A percentile compares a stretch with the other conserved stretches of the same genome.
Conservation (phyloP, 108 stramenopile species). For the Phaeodactylum tricornutum region DNA sequence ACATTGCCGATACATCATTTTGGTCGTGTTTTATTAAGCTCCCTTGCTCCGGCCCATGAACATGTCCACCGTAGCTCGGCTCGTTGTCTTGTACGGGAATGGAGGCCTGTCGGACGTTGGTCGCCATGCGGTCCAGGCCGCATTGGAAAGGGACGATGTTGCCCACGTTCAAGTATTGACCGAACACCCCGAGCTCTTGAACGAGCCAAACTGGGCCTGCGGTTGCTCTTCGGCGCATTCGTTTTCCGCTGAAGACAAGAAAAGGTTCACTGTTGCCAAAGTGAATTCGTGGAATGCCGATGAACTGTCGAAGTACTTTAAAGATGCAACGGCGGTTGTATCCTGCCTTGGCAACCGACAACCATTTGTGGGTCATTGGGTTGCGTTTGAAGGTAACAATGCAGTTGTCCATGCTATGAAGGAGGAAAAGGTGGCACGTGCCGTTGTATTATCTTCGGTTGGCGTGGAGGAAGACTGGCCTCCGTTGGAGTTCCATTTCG, state of each 20-base stretch:
- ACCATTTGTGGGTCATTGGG: constrained; percentile 16
- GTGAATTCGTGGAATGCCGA: constrained; percentile 3
- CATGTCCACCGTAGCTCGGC: neutral
- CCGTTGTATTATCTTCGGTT: constrained; percentile 42
- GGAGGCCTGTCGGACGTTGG: constrained; percentile 32
- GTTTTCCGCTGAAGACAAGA: neutral
- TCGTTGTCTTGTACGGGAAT: neutral
- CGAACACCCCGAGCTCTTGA: constrained; percentile 33
- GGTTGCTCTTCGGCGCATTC: constrained; percentile 32
- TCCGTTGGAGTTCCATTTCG: constrained; percentile 25
- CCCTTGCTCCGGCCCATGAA: too few relatives aligned
- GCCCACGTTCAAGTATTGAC: constrained; percentile 41
- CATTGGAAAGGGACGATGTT: constrained; percentile 28
- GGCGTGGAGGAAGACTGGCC: constrained; percentile 46
- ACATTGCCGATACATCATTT: too few relatives aligned
- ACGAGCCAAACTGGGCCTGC: constrained; percentile 60
- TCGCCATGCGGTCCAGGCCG: constrained; percentile 54
- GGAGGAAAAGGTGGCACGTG: constrained; percentile 24
- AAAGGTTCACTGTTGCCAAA: constrained; percentile 1
- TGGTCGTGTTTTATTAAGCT: too few relatives aligned
- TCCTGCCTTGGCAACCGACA: constrained; percentile 75
- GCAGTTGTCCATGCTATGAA: constrained; percentile 48
- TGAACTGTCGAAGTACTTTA: constrained; percentile 15
- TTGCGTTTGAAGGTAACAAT: constrained; percentile 34
- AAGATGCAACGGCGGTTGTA: constrained; percentile 49